Evolutionary conservation across 2,329 filamentous ascomycete species (phyloP), one percentile per base, ranked within the genome.

Genomic region (Parastagonospora nodorum): DNA sequence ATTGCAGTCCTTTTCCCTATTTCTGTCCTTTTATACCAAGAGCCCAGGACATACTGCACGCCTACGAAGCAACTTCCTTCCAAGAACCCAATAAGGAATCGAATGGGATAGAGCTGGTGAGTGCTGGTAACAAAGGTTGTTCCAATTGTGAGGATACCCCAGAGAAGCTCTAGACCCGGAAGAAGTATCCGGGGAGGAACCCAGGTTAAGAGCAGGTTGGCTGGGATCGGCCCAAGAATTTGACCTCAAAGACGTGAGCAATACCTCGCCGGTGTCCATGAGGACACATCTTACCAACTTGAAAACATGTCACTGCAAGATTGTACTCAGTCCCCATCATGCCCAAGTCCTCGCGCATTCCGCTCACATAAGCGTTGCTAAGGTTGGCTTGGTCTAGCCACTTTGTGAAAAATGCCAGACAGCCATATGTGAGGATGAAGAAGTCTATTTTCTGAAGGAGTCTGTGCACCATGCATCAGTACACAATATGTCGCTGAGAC

Each of bases 211-310:
- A 57, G 42, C 5, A 59, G 39, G 2, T 38, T 48, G 40, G 53
- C 48, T 4, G 57, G 57, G 7, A 59, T 57, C 15, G 56, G 53
- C 8, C 50, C 53, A 5, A 55, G 47, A 32, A 57, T 42, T 11
- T 42, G 40, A 9, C 40, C 24, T 35, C 11, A 6, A 28, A 27
- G 5, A 24, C 9, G 16, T 48, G 19, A 31, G 30, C 15, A 8
- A 48, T 15, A 7, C 19, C n/a, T 5, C 7, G 14, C 5, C 74
- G 74, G 1, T 73, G 72, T 2, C 62, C 53, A 2, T 74, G 75
- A 41, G 65, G 68, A 24, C 42, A 74, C 70, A 14, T 75, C 76
- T 37, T 78, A 76, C 40, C 55, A 35, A 32, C 39, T 45, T 52
- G 50, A 35, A 52, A 35, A 52, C 31, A 39, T 38, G 42, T 28